Conservation (phyloP, 176 grass and related monocot genomes). For the Raddia guianensis region DNA sequence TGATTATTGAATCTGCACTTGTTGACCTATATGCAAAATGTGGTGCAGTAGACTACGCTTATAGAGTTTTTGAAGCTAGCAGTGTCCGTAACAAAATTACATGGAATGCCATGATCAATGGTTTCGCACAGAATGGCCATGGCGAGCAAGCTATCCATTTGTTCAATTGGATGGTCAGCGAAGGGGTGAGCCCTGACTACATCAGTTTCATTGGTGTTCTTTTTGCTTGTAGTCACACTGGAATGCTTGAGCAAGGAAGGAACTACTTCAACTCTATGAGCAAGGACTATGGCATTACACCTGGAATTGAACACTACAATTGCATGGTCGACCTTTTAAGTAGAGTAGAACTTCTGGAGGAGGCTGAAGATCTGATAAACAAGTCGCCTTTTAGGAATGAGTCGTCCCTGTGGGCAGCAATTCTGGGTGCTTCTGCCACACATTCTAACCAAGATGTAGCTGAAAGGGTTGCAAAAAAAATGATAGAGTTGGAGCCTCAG, state of each 20-base stretch:
- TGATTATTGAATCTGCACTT: constrained; percentile 73
- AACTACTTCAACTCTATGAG: constrained; percentile 70
- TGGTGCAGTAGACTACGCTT: constrained; percentile 67
- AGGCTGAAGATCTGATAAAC: constrained; percentile 84
- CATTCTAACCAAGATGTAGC: constrained; percentile 65
- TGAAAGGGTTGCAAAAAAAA: constrained; percentile 75
- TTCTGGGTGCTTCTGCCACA: constrained; percentile 68
- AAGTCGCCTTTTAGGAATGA: constrained; percentile 54
- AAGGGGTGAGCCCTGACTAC: constrained; percentile 62
- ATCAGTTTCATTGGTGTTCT: constrained; percentile 78
- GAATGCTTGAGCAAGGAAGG: constrained; percentile 73
- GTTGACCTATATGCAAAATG: constrained; percentile 90
- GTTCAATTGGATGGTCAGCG: constrained; percentile 61
- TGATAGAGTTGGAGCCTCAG: constrained; percentile 72
- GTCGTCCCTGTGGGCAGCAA: constrained; percentile 69
- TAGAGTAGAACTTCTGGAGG: constrained; percentile 71
- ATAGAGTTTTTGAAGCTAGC: constrained; percentile 59
- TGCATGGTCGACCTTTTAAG: constrained; percentile 95
- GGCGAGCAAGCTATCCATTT: constrained; percentile 53
- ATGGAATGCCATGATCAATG: constrained; percentile 94
- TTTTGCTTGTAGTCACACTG: constrained; percentile 77
- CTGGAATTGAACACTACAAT: constrained; percentile 82
- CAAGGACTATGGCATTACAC: constrained; percentile 50
- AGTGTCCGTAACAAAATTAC: constrained; percentile 61
- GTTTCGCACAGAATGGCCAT: constrained; percentile 82